phyloP scores from a whole-genome alignment of 371 early-diverging fungal species.

The Basidiobolus heterosporus region DNA sequence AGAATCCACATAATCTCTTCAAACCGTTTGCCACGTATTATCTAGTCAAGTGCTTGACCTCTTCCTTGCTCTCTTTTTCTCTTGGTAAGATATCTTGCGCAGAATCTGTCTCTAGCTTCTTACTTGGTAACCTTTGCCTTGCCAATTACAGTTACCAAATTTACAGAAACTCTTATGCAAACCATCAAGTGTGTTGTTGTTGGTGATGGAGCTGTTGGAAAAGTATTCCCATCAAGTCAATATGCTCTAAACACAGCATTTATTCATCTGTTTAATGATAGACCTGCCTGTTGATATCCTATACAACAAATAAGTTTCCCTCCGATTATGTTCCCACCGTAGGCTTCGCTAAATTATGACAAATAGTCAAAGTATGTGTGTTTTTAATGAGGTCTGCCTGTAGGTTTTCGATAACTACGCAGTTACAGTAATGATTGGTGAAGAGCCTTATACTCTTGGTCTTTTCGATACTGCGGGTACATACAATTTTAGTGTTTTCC shows the following conservation, averaged over 20 bases:
- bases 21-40: no score
- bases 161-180: constrained; percentile 52
- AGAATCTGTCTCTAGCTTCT: no score
- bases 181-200: constrained; percentile 97
- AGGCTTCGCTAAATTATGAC: constrained; percentile 14
- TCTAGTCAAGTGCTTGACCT: no score
- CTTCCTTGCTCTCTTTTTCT: no score
- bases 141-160: no score
- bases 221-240: constrained; percentile 28
- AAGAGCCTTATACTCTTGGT: constrained; percentile 82
- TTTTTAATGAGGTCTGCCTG: no score
- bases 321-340: constrained; percentile 96
- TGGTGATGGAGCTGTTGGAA: constrained; percentile 96
- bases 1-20: no score
- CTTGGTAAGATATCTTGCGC: no score
- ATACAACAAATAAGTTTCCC: constrained; percentile 94
- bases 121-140: no score
- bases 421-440: constrained; percentile 86
- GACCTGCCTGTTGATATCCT: constrained; percentile 88
- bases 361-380: no score
- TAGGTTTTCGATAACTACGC: constrained; percentile 82
- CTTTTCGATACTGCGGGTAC: constrained; percentile 97
- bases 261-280: constrained; percentile 13
- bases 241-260: not conserved
- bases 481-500: not conserved